Evolutionary conservation across 306 rosid genomes (phyloP).

Genomic region (Sindora glabra): DNA sequence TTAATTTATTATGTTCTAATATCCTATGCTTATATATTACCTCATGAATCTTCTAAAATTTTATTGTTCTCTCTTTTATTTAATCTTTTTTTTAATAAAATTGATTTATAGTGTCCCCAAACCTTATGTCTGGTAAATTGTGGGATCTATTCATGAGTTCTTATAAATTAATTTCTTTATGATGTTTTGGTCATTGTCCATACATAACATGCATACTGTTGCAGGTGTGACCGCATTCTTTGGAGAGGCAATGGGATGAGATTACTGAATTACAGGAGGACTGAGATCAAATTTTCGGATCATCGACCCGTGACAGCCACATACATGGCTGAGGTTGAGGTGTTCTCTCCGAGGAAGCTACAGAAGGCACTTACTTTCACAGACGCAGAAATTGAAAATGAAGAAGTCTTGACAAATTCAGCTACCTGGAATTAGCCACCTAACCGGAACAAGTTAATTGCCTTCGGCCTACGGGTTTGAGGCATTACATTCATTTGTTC

Average conservation of each 20-base stretch:
- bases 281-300: conserved; percentile 68
- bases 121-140: neutral
- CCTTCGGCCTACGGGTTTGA: conserved; percentile 2
- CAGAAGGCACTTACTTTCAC: conserved; percentile 77
- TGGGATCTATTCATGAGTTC: neutral
- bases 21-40: neutral
- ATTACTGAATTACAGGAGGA: conserved; percentile 48
- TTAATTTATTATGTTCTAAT: conserved; percentile 7
- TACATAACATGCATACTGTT: neutral
- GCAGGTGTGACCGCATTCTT: conserved; percentile 93
- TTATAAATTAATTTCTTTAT: neutral
- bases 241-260: conserved; percentile 66
- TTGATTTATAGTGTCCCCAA: neutral
- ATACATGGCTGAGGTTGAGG: conserved; percentile 78
- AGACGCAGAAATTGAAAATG: conserved; percentile 76
- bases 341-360: conserved; percentile 65
- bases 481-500: conserved; percentile 19
- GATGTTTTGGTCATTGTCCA: too few relatives aligned
- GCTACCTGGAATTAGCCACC: conserved; percentile 27
- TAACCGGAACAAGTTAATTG: conserved; percentile 30
- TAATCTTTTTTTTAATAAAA: too few relatives aligned
- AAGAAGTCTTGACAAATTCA: conserved; percentile 25
- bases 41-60: neutral
- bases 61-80: neutral
- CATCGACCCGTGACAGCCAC: conserved; percentile 93